Evolutionary conservation across 768 basidiomycete species (phyloP), one percentile per base, ranked within the genome.

Genomic region (Mycena olivaceomarginata): DNA sequence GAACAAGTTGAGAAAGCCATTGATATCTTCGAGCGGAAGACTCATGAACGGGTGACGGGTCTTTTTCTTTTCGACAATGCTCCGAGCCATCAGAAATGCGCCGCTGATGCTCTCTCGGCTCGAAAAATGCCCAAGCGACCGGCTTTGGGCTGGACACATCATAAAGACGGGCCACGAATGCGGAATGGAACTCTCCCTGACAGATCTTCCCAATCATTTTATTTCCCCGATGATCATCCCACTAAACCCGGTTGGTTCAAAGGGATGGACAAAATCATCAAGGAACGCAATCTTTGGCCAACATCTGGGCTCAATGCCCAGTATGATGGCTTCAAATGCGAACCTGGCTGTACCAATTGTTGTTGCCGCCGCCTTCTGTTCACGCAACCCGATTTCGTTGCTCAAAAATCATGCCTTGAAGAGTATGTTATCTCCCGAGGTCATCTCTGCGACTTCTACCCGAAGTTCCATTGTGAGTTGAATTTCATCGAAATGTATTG

Each of bases 11-110:
- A 82, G 20, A 46, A 72, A 8, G 82, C 85, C 0, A 85, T 86
- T n/a, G 81, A 87, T 56, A 82, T 87, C 83, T 87, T 70, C 31
- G 3, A 87, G 70, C 74, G 20, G 7, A 81, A 74, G 69, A 84
- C 77, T n/a, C 80, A 80, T 22, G 80, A 80, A 18, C 80, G 77
- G 57, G 81, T n/a, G 2, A 82, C 77, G 13, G 82, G 77, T 20
- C 69, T 84, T 65, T 64, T n/a, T 15, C 64, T 65, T 11, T 65
- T 65, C 12, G 64, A 65, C 41, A 53, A 67, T 39, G 48, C 66
- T 11, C 66, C 46, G 18, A 83, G 74, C 22, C 85, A 86, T 68
- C 70, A 25, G 13, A 85, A 84, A 53, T 78, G 80, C 2, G 78
- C 84, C 84, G 72, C 60, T n/a, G n/a, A n/a, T n/a, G n/a, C n/a